Conservation (phyloP, 495 filamentous ascomycete species). For the Lophiostoma macrostomum region DNA sequence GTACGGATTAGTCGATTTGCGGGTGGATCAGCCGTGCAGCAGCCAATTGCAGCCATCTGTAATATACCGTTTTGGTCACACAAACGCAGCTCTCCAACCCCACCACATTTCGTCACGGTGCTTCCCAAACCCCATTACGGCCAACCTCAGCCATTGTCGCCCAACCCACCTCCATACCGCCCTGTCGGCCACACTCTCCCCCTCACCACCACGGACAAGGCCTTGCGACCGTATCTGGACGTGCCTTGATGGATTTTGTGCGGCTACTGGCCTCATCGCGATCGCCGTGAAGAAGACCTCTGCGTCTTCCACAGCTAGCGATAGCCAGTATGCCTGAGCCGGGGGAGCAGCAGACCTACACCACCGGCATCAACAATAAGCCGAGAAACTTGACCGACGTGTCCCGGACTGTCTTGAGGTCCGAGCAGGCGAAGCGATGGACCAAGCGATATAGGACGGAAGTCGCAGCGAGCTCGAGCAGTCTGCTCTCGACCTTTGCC, state of each 20-base stretch:
- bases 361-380: neutral
- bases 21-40: too few relatives aligned
- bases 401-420: conserved; percentile 23
- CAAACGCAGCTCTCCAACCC: conserved; percentile 27
- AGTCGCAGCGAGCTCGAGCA: conserved; percentile 70
- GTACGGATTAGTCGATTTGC: too few relatives aligned
- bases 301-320: conserved; percentile 47
- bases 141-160: conserved; percentile 26
- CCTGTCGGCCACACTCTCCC: neutral
- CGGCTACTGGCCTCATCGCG: conserved; percentile 56
- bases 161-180: neutral
- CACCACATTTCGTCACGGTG: conserved; percentile 29
- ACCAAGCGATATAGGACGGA: conserved; percentile 76
- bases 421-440: conserved; percentile 55
- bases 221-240: neutral
- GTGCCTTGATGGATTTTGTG: conserved; percentile 59
- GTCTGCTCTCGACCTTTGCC: conserved; percentile 67
- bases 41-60: conserved; percentile 7
- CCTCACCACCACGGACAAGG: neutral
- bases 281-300: conserved; percentile 57
- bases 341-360: conserved; percentile 27
- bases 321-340: conserved; percentile 51
- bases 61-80: conserved; percentile 20
- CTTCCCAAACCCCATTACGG: neutral
- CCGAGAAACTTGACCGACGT: conserved; percentile 16